Percentiles rank a stretch among this genome's conserved stretches.
These are phyloP conservation scores for Ogataea saltuana DNA, from an alignment of 805 yeast genomes.

Conservation along the genomic window DNA sequence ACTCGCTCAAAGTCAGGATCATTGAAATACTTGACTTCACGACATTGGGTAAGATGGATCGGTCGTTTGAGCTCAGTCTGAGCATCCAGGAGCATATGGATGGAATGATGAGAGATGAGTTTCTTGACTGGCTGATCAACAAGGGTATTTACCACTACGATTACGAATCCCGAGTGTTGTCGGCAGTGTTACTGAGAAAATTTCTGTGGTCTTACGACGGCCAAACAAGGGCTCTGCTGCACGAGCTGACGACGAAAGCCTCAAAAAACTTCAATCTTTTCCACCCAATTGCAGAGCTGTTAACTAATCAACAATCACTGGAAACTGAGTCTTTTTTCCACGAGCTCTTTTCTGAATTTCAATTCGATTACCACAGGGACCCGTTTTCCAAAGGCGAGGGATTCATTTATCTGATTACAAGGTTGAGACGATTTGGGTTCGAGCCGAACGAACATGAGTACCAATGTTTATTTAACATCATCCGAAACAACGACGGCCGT, in stretches of 20 bases:
- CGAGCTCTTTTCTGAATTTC: slow-evolving; percentile 7
- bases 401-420: slow-evolving; percentile 27
- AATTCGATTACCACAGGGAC: slow-evolving; percentile 39
- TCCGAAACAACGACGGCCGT: slow-evolving; percentile 27
- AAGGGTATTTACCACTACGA: slow-evolving; percentile 41
- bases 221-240: background rate
- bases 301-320: slow-evolving; percentile 4
- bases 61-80: slow-evolving; percentile 38
- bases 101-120: slow-evolving; percentile 24
- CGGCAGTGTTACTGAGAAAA: slow-evolving; percentile 39
- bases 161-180: slow-evolving; percentile 43
- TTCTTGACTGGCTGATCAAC: slow-evolving; percentile 35
- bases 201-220: background rate
- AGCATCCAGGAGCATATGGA: slow-evolving; percentile 15
- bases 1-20: slow-evolving; percentile 45
- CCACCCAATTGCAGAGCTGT: slow-evolving; percentile 28
- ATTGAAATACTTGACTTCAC: slow-evolving; percentile 61
- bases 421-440: slow-evolving; percentile 11
- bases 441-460: slow-evolving; percentile 15
- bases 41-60: slow-evolving; percentile 43
- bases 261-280: slow-evolving; percentile 10
- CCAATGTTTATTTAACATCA: slow-evolving; percentile 31
- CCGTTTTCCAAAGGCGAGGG: slow-evolving; percentile 41
- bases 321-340: slow-evolving; percentile 13
- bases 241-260: background rate